Evolutionary conservation across 2,329 filamentous ascomycete genomes (phyloP).

Genomic region (Colletotrichum sp.): DNA sequence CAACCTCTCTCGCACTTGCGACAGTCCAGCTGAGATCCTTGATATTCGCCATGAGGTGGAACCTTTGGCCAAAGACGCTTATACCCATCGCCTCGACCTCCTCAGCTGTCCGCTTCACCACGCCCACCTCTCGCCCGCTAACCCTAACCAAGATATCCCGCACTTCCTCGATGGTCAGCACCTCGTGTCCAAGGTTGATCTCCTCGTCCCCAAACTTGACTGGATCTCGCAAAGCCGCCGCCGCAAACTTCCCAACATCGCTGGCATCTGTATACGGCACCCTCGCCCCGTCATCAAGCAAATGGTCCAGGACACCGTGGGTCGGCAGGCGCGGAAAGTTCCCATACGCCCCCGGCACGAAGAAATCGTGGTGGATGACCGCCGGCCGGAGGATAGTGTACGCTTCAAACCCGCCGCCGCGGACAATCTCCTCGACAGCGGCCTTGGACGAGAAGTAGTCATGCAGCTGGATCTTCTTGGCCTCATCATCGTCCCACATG

Average conservation of each 20-base stretch:
- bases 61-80: constrained; percentile 23
- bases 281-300: constrained; percentile 21
- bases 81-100: constrained; percentile 25
- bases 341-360: constrained; percentile 19
- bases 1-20: constrained; percentile 17
- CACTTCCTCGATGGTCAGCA: constrained; percentile 32
- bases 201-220: constrained; percentile 31
- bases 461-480: constrained; percentile 17
- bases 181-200: constrained; percentile 34
- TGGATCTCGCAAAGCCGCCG: constrained; percentile 34
- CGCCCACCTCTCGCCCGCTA: constrained; percentile 31
- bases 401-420: constrained; percentile 27
- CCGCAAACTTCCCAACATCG: constrained; percentile 37
- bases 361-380: constrained; percentile 31
- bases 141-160: constrained; percentile 31
- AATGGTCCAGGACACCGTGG: constrained; percentile 31
- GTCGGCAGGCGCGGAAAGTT: constrained; percentile 34
- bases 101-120: constrained; percentile 23
- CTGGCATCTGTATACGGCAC: constrained; percentile 31
- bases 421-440: constrained; percentile 36
- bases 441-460: constrained; percentile 42
- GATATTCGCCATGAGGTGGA: constrained; percentile 30
- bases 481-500: constrained; percentile 27
- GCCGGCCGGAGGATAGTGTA: constrained; percentile 39
- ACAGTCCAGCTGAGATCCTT: constrained; percentile 25